phyloP scores from a whole-genome alignment of 2,329 filamentous ascomycete genomes.

The Thelonectria rubi region DNA sequence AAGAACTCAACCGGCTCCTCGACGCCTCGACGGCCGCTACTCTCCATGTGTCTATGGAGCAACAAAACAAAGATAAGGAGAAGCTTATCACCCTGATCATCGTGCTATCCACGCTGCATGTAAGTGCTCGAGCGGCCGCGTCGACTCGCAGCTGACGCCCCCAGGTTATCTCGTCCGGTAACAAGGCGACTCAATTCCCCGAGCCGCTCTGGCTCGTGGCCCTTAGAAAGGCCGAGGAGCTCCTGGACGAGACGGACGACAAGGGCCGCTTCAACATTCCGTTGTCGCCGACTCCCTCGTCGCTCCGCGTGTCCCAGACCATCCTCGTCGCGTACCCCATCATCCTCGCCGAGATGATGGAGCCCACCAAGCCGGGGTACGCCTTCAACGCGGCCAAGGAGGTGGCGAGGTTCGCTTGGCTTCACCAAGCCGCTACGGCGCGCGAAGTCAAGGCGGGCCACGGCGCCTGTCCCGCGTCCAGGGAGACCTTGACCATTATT shows the following conservation, averaged over 20 bases:
- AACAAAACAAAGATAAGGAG: not conserved
- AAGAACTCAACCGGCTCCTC: not conserved
- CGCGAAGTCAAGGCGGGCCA: not conserved
- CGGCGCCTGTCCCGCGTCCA: not conserved
- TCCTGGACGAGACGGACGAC: not conserved
- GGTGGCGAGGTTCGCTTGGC: not conserved
- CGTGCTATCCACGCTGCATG: not conserved
- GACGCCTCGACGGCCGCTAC: not conserved
- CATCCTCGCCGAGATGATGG: not conserved
- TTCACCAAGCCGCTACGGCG: not conserved
- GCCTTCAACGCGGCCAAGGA: not conserved
- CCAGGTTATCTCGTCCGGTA: not conserved
- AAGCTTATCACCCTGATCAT: not conserved
- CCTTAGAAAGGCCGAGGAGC: not conserved
- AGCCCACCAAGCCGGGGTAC: not conserved
- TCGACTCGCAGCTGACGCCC: not conserved
- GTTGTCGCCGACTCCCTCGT: not conserved
- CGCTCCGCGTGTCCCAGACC: not conserved
- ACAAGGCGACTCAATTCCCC: not conserved
- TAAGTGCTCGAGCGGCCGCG: not conserved
- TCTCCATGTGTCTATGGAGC: not conserved
- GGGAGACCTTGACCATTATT: not conserved
- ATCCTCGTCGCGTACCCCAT: not conserved
- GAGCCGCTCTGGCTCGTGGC: not conserved
- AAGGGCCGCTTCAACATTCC: not conserved